Base-by-base conservation (phyloP, 768 basidiomycete genomes). In the Arthromyces matolae region DNA sequence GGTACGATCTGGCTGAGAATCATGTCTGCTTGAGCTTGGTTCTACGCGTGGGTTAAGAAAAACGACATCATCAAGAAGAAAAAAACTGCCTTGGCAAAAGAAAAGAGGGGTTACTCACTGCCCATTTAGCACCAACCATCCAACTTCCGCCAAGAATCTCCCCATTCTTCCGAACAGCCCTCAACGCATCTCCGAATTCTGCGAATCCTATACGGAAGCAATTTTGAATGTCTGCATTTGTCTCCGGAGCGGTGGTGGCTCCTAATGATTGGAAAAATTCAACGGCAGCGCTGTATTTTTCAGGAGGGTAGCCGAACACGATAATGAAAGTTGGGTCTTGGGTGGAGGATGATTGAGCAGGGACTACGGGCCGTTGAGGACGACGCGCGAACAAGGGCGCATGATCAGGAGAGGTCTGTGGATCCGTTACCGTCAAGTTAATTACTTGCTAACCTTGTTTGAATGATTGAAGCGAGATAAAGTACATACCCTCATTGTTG, bases 51-150 rank as follows among this genome's bases (percentile, higher is more conserved):
- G n/a, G n/a, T n/a, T n/a, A 24, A 42, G 44, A 13, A 16, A 37
- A n/a, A 16, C 12, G 38, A 24, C 29, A 24, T 8, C 20, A 14
- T 18, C 24, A 2, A 7, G 44, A 25, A 44, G 28, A 47, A 39
- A 46, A 53, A 44, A n/a, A n/a, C 9, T n/a, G n/a, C n/a, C n/a
- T n/a, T n/a, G n/a, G n/a, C n/a, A n/a, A n/a, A n/a, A n/a, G n/a
- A n/a, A n/a, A 18, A 20, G n/a, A 18, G 23, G 41, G 12, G 19
- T 39, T 16, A 80, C 87, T 51, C 61, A 91, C 90, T 22, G 86
- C 86, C 84, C 84, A 89, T 64, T 91, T 91, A 33, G 80, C 82
- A 10, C 91, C 92, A 28, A 93, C 70, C 90, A 93, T 93, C 75
- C 80, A 89, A 39, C 73, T 76, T 4, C 86, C 86, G 9, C 76